Conservation (phyloP, 2,329 filamentous ascomycete species). For the Salinomyces thailandicus region DNA sequence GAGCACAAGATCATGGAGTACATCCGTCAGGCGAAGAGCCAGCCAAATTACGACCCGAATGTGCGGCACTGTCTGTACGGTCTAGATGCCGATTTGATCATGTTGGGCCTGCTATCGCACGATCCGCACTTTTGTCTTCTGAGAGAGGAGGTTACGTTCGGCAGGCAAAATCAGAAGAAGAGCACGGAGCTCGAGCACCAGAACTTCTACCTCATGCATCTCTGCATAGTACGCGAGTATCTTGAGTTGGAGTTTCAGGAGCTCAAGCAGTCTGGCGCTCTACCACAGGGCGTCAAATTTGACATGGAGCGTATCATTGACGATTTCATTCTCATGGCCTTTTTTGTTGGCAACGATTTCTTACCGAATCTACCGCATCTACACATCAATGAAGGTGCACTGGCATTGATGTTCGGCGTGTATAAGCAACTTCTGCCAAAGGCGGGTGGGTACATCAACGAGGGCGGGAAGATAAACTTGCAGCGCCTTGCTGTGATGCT, state of each 20-base stretch:
- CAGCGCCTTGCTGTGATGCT: slow-evolving; percentile 66
- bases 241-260: slow-evolving; percentile 95
- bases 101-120: slow-evolving; percentile 92
- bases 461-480: slow-evolving; percentile 85
- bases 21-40: slow-evolving; percentile 92
- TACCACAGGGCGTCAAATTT: slow-evolving; percentile 61
- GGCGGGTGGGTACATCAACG: slow-evolving; percentile 91
- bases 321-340: slow-evolving; percentile 98
- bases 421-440: slow-evolving; percentile 86
- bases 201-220: slow-evolving; percentile 94
- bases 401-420: slow-evolving; percentile 93
- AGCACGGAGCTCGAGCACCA: slow-evolving; percentile 96
- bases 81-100: slow-evolving; percentile 93
- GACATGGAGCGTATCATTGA: slow-evolving; percentile 96
- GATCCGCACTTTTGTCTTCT: slow-evolving; percentile 97
- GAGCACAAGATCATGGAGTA: slow-evolving; percentile 99
- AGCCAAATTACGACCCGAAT: slow-evolving; percentile 84
- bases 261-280: slow-evolving; percentile 58
- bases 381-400: slow-evolving; percentile 95
- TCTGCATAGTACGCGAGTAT: slow-evolving; percentile 96
- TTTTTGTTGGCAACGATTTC: slow-evolving; percentile 99
- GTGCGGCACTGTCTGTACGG: slow-evolving; percentile 95
- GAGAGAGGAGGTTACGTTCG: slow-evolving; percentile 96
- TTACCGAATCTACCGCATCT: slow-evolving; percentile 90
- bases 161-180: slow-evolving; percentile 74